A percentile compares a stretch with the other conserved stretches of the same genome.
These are phyloP conservation scores for Ceratocystis ficicola DNA, from an alignment of 2,329 filamentous ascomycete species.

Conservation along the genomic window DNA sequence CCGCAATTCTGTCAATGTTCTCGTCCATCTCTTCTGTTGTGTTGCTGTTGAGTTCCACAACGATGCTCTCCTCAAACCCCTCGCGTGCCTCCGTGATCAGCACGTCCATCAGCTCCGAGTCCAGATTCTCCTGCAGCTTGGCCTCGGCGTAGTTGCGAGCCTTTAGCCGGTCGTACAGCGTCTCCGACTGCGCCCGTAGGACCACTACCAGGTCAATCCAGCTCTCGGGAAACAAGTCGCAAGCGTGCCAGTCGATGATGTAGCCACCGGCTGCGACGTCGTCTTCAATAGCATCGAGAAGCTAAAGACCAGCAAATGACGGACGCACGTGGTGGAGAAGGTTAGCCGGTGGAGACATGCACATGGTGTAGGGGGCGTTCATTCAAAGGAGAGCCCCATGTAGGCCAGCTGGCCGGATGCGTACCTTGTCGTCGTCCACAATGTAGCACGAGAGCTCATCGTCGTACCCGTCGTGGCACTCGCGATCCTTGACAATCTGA, in stretches of 20 bases:
- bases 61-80: slow-evolving; percentile 72
- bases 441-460: slow-evolving; percentile 79
- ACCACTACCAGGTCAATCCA: slow-evolving; percentile 96
- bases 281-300: slow-evolving; percentile 81
- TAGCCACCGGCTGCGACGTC: slow-evolving; percentile 67
- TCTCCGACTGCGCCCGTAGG: slow-evolving; percentile 63
- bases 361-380: too few relatives aligned
- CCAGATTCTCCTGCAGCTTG: slow-evolving; percentile 91
- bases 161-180: slow-evolving; percentile 73
- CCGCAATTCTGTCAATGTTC: slow-evolving; percentile 72
- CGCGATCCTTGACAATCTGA: slow-evolving; percentile 76
- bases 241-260: slow-evolving; percentile 96
- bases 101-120: slow-evolving; percentile 96
- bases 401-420: slow-evolving; percentile 22
- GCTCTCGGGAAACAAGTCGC: slow-evolving; percentile 82
- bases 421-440: slow-evolving; percentile 89
- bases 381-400: not conserved
- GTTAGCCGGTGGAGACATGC: not conserved
- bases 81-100: slow-evolving; percentile 81
- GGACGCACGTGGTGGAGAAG: not conserved
- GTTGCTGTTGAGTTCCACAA: slow-evolving; percentile 80
- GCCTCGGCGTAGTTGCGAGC: slow-evolving; percentile 70
- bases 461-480: slow-evolving; percentile 78
- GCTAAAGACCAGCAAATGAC: slow-evolving; percentile 33
- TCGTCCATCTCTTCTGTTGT: slow-evolving; percentile 71